Base-by-base conservation (phyloP, 306 rosid species). In the Oxytropis ochrocephala region DNA sequence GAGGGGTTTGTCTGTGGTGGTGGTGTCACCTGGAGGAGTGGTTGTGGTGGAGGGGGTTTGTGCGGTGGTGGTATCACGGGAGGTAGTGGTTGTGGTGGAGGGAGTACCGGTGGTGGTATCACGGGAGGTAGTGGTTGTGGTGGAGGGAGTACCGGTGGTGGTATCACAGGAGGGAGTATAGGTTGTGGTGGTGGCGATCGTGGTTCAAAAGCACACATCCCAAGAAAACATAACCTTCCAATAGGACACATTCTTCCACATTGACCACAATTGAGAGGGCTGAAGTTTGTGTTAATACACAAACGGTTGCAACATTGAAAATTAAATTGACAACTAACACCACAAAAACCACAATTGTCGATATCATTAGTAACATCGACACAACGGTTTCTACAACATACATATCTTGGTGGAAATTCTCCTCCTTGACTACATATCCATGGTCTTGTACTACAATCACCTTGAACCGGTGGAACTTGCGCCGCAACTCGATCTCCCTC, bases 321-420 rank as follows among this genome's bases (percentile, higher is more conserved):
- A 52, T 65, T 19, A 30, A 64, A 73, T 0, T 2, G 62, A 55
- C 92, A 91, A 0, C 54, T 80, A 2, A 21, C 0, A 2, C 75
- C 79, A 66, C 97, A 91, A 6, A 36, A 6, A 0, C 96, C 89
- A 50, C 96, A 91, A 46, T 91, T 83, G 33, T 72, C 8, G 0
- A 2, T 5, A 27, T 91, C 89, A 0, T 39, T 51, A 3, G 69
- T 58, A 16, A 85, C 64, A 32, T 86, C 84, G 6, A 85, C 75
- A 32, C 97, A 91, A 17, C 74, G 80, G 64, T 80, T 55, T 11
- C 66, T 2, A 48, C 97, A 91, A 11, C 97, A 91, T 14, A 36
- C 13, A 66, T 11, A 30, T 36, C 52, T 55, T 0, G 69, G 73
- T 1, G 73, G 83, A 39, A 72, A 12, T 13, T 70, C 73, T 41